These are phyloP conservation scores for Alternaria viburni DNA, from an alignment of 2,329 filamentous ascomycete species.

Conservation along the genomic window DNA sequence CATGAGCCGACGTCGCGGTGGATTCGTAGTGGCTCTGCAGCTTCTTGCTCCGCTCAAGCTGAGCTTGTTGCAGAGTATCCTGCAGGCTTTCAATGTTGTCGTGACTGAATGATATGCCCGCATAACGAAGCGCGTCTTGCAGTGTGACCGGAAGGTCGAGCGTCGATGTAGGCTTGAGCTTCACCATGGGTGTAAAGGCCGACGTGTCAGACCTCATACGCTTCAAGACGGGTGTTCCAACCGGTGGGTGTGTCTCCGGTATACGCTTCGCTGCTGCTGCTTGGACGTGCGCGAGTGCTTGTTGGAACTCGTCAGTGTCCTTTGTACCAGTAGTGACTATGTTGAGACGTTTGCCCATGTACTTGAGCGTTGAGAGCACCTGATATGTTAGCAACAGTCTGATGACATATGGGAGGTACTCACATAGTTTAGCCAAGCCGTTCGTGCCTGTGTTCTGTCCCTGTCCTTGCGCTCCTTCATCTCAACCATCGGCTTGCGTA, in stretches of 20 bases:
- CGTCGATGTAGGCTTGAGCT: constrained; percentile 34
- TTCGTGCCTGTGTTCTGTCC: constrained; percentile 44
- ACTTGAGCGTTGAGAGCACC: constrained; percentile 50
- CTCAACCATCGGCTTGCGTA: constrained; percentile 65
- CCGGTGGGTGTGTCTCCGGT: constrained; percentile 20
- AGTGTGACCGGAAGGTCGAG: constrained; percentile 41
- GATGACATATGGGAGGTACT: not conserved
- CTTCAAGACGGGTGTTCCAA: constrained; percentile 23
- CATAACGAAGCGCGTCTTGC: constrained; percentile 43
- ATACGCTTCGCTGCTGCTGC: constrained; percentile 34
- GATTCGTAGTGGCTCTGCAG: constrained; percentile 43
- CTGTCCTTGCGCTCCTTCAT: constrained; percentile 45
- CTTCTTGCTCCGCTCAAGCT: constrained; percentile 43
- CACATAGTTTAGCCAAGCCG: constrained; percentile 54
- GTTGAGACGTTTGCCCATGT: constrained; percentile 48
- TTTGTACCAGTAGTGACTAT: constrained; percentile 32
- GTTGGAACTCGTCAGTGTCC: constrained; percentile 37
- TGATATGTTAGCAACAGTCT: constrained; percentile 19
- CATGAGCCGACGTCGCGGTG: constrained; percentile 40
- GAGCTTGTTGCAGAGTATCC: constrained; percentile 35
- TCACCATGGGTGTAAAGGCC: constrained; percentile 36
- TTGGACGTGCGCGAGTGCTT: constrained; percentile 39
- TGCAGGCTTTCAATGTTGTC: constrained; percentile 35
- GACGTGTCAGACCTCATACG: constrained; percentile 35
- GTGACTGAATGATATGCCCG: constrained; percentile 38